phyloP scores from a whole-genome alignment of 202 grass and related monocot species.

The Saccharum hybrid region DNA sequence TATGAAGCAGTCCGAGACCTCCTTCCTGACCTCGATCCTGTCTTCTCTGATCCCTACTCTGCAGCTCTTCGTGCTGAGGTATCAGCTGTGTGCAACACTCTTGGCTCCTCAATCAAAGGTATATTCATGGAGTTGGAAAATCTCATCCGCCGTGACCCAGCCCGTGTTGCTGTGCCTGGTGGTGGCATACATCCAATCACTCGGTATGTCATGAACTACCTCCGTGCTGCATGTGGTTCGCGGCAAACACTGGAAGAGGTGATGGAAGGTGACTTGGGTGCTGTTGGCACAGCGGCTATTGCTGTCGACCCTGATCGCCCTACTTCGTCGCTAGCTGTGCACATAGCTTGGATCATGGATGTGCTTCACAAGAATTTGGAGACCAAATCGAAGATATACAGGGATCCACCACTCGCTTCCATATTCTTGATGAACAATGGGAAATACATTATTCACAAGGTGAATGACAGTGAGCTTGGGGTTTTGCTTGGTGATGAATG shows the following conservation, averaged over 20 bases:
- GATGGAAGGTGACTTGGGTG: constrained; percentile 79
- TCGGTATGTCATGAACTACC: constrained; percentile 95
- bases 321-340: constrained; percentile 82
- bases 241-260: constrained; percentile 92
- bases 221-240: constrained; percentile 81
- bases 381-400: constrained; percentile 84
- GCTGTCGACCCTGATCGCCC: constrained; percentile 78
- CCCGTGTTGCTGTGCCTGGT: constrained; percentile 62
- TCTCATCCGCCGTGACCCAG: constrained; percentile 90
- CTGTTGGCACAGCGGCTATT: constrained; percentile 39
- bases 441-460: constrained; percentile 91
- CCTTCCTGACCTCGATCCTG: constrained; percentile 79
- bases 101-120: constrained; percentile 82
- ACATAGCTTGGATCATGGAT: constrained; percentile 99
- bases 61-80: constrained; percentile 75
- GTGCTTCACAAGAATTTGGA: constrained; percentile 92
- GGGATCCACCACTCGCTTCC: constrained; percentile 70
- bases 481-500: constrained; percentile 91
- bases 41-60: constrained; percentile 90
- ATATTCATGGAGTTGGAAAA: constrained; percentile 99
- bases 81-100: constrained; percentile 61
- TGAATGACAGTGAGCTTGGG: constrained; percentile 80
- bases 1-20: constrained; percentile 88
- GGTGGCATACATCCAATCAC: constrained; percentile 91
- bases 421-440: constrained; percentile 95